Evolutionary conservation across 768 basidiomycete species (phyloP), one percentile per base, ranked within the genome.

Genomic region (Trametes coccinea): DNA sequence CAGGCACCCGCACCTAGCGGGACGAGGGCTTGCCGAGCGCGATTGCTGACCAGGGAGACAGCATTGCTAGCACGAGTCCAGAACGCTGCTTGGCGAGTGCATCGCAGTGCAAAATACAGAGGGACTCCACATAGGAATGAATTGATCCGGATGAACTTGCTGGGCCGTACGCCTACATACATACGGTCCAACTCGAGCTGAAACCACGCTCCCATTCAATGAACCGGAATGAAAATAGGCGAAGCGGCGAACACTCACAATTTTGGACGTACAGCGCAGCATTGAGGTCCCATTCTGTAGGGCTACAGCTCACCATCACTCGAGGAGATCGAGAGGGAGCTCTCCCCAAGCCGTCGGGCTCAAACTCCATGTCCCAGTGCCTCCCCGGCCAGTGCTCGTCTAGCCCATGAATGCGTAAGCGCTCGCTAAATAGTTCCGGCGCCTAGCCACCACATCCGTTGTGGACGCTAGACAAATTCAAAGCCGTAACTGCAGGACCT

Each of bases 1-100:
- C 49, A 59, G 57, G 57, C 30, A 59, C 57, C 49, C 57, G 57
- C 49, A 45, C 57, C 27, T 13, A 44, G 57, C 41, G 50, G 57
- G 41, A 57, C 57, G 45, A 44, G 31, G 22, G 44, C 16, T 16
- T 13, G 33, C 49, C 57, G 49, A 11, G 7, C 31, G 57, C 48
- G 17, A 17, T 17, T 27, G 30, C 49, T 31, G 17, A 16, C 9
- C 11, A 8, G 22, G 5, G 10, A 2, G 37, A 22, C 5, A 51
- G 43, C 57, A 59, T 59, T 33, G 44, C 43, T 9, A 41, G 41
- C 49, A 39, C 48, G 47, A 11, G 31, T 16, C 49, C 30, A 45
- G 57, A 50, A 51, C 41, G 40, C 30, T 17, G 22, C 40, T 7
- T 22, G 13, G 9, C 17, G 2, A 22, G n/a, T n/a, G 17, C 5